Base-by-base conservation (phyloP, 768 basidiomycete species). In the Serpula lacrymans region DNA sequence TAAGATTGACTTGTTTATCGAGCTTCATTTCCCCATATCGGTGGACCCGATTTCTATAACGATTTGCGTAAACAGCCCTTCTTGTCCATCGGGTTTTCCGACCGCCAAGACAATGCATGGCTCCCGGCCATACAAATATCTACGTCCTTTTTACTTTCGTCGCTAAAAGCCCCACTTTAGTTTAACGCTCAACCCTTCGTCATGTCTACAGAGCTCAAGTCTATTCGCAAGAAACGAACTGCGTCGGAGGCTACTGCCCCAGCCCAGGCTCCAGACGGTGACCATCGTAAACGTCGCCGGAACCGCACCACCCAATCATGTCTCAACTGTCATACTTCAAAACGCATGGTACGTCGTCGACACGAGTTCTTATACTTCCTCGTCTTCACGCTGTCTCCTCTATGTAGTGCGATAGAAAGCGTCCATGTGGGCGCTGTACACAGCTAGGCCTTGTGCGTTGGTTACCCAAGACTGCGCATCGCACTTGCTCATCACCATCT, bases 261-360 rank as follows among this genome's bases (percentile, higher is more conserved):
- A 16, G 52, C 56, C 8, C 54, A 60, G 43, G 44, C 64, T 25
- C 55, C 70, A 14, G 74, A 72, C 26, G 70, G 68, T 37, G 78
- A 79, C 53, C 77, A 81, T 45, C 70, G 78, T 21, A 78, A 76
- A 50, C 69, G 74, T 60, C 75, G 80, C 47, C 79, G 83, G 32
- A 85, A 85, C 54, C 75, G 83, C 38, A 83, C 81, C 5, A 85
- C 82, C 3, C 82, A 83, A 47, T 84, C 82, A 45, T 85, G 83
- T 50, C 63, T 84, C 21, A 84, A 84, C 47, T 85, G 83, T 48
- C 82, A 84, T 47, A 77, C 79, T 18, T 83, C 83, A 6, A 84
- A 85, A 51, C 70, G 83, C 39, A 84, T 84, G 82, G 83, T 84
- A 55, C 40, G 63, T 51, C 9, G n/a, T n/a, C n/a, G n/a, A 23